Percentiles rank a stretch among this genome's conserved stretches.
These are phyloP conservation scores for Sordariomycetes sp. DNA, from an alignment of 2,329 filamentous ascomycete genomes.

Conservation along the genomic window DNA sequence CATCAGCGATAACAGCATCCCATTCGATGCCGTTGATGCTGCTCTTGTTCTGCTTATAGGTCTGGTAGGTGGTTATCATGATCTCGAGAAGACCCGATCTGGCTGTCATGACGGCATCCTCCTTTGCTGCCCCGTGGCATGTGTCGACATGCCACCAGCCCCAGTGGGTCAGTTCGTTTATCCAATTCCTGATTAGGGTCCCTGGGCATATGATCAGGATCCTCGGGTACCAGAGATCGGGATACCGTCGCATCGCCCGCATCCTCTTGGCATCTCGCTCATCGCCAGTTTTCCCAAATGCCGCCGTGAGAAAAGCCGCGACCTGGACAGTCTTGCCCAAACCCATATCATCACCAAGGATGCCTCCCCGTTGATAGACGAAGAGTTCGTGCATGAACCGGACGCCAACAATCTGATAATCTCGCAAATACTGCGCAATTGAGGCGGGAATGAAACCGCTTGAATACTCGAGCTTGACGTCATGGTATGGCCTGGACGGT, in stretches of 20 bases:
- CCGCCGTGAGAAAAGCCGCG: slow-evolving; percentile 79
- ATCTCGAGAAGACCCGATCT: slow-evolving; percentile 71
- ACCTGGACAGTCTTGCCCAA: slow-evolving; percentile 96
- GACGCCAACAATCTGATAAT: slow-evolving; percentile 82
- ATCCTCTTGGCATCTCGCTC: slow-evolving; percentile 77
- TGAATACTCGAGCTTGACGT: slow-evolving; percentile 66
- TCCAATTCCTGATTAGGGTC: slow-evolving; percentile 84
- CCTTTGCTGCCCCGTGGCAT: slow-evolving; percentile 62
- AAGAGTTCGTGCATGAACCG: slow-evolving; percentile 81
- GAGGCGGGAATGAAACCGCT: slow-evolving; percentile 75
- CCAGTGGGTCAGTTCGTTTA: slow-evolving; percentile 76
- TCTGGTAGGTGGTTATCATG: slow-evolving; percentile 88
- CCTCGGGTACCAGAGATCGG: slow-evolving; percentile 56
- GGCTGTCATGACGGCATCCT: slow-evolving; percentile 62
- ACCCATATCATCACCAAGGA: slow-evolving; percentile 96
- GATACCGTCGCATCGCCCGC: slow-evolving; percentile 65
- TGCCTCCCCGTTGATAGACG: slow-evolving; percentile 80
- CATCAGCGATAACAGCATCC: slow-evolving; percentile 92
- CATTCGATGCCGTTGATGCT: slow-evolving; percentile 75
- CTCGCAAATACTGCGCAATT: slow-evolving; percentile 82
- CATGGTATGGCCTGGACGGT: slow-evolving; percentile 60
- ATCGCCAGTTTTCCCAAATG: slow-evolving; percentile 90
- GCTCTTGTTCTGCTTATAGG: slow-evolving; percentile 69
- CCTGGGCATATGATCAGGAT: slow-evolving; percentile 77
- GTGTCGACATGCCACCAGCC: slow-evolving; percentile 88